Evolutionary conservation across 2,329 filamentous ascomycete genomes (phyloP).

Genomic region (Colletotrichum liriopes): DNA sequence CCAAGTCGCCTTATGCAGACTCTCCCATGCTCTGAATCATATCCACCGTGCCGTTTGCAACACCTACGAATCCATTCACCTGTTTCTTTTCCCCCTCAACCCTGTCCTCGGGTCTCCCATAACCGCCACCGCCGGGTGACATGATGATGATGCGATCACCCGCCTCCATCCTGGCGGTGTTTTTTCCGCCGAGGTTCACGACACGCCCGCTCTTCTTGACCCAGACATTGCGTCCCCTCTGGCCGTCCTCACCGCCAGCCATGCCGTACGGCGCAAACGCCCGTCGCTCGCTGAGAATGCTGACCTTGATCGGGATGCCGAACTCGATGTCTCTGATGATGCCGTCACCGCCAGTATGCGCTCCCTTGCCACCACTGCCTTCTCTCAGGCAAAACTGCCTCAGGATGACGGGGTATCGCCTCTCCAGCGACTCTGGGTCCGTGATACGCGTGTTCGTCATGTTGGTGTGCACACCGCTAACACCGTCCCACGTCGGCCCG

Average conservation of each 20-base stretch:
- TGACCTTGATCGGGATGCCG: slow-evolving; percentile 77
- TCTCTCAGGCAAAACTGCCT: slow-evolving; percentile 77
- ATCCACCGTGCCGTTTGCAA: slow-evolving; percentile 37
- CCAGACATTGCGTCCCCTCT: slow-evolving; percentile 80
- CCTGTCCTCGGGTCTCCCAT: slow-evolving; percentile 55
- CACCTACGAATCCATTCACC: slow-evolving; percentile 26
- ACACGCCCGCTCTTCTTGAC: slow-evolving; percentile 59
- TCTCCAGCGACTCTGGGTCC: slow-evolving; percentile 84
- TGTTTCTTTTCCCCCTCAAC: slow-evolving; percentile 8
- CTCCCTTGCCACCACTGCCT: slow-evolving; percentile 75
- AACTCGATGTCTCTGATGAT: slow-evolving; percentile 82
- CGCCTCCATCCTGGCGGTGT: slow-evolving; percentile 71
- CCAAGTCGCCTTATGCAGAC: slow-evolving; percentile 1
- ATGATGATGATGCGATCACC: slow-evolving; percentile 74
- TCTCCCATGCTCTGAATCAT: slow-evolving; percentile 41
- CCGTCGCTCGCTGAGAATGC: slow-evolving; percentile 78
- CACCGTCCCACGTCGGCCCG: slow-evolving; percentile 80
- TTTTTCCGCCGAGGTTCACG: slow-evolving; percentile 73
- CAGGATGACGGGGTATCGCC: slow-evolving; percentile 81
- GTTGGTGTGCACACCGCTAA: slow-evolving; percentile 82
- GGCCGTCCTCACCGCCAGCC: slow-evolving; percentile 77
- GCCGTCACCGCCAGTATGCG: slow-evolving; percentile 76
- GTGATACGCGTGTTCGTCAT: slow-evolving; percentile 92
- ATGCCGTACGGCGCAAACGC: slow-evolving; percentile 82
- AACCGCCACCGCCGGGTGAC: slow-evolving; percentile 75